A percentile compares a stretch with the other conserved stretches of the same genome.
Evolutionary conservation across 768 basidiomycete species (phyloP).

Genomic region (Leccinum ochraceum): DNA sequence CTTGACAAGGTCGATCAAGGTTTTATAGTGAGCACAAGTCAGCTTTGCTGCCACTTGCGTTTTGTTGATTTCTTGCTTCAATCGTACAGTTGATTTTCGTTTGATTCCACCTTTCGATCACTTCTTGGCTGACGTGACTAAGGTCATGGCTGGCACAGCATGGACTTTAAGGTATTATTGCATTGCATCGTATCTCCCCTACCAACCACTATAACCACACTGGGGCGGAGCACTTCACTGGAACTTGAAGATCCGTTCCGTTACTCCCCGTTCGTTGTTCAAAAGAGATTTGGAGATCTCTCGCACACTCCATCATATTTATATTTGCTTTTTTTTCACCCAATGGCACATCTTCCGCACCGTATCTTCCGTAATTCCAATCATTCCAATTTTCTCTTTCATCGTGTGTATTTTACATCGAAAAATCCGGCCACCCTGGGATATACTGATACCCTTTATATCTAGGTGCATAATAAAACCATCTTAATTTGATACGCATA

Average conservation of each 20-base stretch:
- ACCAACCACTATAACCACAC: slow-evolving; percentile 15
- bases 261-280: slow-evolving; percentile 18
- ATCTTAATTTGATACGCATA: slow-evolving; percentile 21
- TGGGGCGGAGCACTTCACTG: slow-evolving; percentile 26
- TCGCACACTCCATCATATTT: slow-evolving; percentile 6
- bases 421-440: slow-evolving; percentile 13
- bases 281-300: slow-evolving; percentile 11
- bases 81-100: slow-evolving; percentile 15
- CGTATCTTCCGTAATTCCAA: slow-evolving; percentile 11
- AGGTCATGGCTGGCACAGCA: slow-evolving; percentile 14
- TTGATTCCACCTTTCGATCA: slow-evolving; percentile 11
- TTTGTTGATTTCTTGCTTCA: slow-evolving; percentile 6
- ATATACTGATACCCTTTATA: slow-evolving; percentile 13
- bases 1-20: slow-evolving; percentile 19
- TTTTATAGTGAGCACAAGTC: slow-evolving; percentile 17
- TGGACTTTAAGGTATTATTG: slow-evolving; percentile 26
- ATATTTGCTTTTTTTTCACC: background rate
- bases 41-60: background rate
- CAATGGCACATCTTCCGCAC: slow-evolving; percentile 21
- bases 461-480: slow-evolving; percentile 15
- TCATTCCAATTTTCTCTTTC: background rate
- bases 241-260: slow-evolving; percentile 29
- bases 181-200: slow-evolving; percentile 24
- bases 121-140: slow-evolving; percentile 15
- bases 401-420: slow-evolving; percentile 24